Percentiles rank a stretch among this genome's conserved stretches.
phyloP scores from a whole-genome alignment of 1,139 yeast genomes.

The Geotrichum cucujoidarum region DNA sequence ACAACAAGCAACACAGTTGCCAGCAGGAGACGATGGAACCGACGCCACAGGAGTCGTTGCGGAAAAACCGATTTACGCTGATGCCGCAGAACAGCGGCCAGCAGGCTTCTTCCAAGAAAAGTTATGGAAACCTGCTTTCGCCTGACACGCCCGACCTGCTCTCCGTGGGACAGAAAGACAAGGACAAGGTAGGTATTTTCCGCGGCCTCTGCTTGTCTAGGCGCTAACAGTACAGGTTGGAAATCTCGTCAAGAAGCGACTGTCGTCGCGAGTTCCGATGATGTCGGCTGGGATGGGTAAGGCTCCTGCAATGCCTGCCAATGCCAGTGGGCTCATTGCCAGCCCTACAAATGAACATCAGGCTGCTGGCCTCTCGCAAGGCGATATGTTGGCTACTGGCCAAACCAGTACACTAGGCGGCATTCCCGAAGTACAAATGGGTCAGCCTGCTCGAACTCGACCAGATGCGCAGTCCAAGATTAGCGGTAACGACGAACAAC shows the following conservation, averaged over 20 bases:
- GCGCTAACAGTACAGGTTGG: constrained; percentile 15
- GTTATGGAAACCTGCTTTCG: constrained; percentile 24
- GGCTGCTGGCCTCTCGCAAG: constrained; percentile 1
- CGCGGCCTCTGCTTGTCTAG: constrained; percentile 8
- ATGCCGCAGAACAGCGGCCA: constrained; percentile 21
- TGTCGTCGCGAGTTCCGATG: constrained; percentile 20
- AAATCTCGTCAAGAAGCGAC: constrained; percentile 19
- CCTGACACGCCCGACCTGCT: constrained; percentile 23
- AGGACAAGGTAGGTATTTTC: constrained; percentile 17
- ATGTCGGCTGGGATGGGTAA: constrained; percentile 19
- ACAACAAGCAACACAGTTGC: no score
- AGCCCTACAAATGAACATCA: constrained; percentile 20
- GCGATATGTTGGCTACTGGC: not conserved
- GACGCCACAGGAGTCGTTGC: constrained; percentile 28
- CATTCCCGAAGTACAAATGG: no score
- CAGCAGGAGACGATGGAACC: constrained; percentile 14
- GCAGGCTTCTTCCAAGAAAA: constrained; percentile 9
- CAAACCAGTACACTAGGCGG: no score
- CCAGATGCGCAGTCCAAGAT: constrained; percentile 1
- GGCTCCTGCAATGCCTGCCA: constrained; percentile 28
- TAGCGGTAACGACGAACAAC: constrained; percentile 13
- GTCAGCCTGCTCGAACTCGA: not conserved
- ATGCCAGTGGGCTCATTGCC: constrained; percentile 29
- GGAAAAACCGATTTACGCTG: constrained; percentile 33
- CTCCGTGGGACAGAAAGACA: constrained; percentile 20